Percentiles rank a stretch among this genome's conserved stretches.
Evolutionary conservation across 2,329 filamentous ascomycete genomes (phyloP).

Genomic region (Exophiala sp.): DNA sequence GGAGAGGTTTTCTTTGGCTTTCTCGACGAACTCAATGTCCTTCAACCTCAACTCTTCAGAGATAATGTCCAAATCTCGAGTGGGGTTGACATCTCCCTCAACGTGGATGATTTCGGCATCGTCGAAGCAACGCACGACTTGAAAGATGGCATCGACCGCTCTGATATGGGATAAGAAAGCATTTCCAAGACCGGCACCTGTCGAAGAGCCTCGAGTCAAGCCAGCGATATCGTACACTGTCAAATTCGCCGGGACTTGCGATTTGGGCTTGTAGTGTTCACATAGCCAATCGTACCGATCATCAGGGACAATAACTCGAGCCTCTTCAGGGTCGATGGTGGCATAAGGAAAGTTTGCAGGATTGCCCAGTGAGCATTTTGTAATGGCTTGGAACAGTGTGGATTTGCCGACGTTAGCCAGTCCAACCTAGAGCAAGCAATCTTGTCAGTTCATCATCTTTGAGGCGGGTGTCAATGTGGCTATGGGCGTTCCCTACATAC

Average conservation of each 20-base stretch:
- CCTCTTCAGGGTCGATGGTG: slow-evolving; percentile 98
- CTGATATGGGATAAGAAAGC: slow-evolving; percentile 98
- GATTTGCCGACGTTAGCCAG: slow-evolving; percentile 99
- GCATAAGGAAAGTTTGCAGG: slow-evolving; percentile 99
- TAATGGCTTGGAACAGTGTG: slow-evolving; percentile 98
- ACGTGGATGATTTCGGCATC: slow-evolving; percentile 99
- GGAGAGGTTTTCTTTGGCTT: slow-evolving; percentile 83
- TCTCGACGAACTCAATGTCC: slow-evolving; percentile 97
- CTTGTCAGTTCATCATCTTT: slow-evolving; percentile 8
- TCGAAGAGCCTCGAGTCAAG: slow-evolving; percentile 91
- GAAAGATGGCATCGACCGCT: slow-evolving; percentile 96
- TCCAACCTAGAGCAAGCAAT: slow-evolving; percentile 65
- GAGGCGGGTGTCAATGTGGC: background rate
- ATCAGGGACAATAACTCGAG: slow-evolving; percentile 94
- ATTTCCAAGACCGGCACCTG: slow-evolving; percentile 95
- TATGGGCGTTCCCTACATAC: slow-evolving; percentile 61
- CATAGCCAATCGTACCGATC: slow-evolving; percentile 93
- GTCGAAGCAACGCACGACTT: slow-evolving; percentile 95
- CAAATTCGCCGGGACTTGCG: slow-evolving; percentile 90
- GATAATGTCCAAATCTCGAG: slow-evolving; percentile 93
- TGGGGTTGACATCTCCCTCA: slow-evolving; percentile 95
- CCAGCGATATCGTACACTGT: slow-evolving; percentile 99
- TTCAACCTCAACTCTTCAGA: slow-evolving; percentile 86
- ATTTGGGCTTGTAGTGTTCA: slow-evolving; percentile 97
- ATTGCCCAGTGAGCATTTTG: slow-evolving; percentile 94